Base-by-base conservation (phyloP, 1,284 basidiomycete species). In the Sanghuangporus weigelae region DNA sequence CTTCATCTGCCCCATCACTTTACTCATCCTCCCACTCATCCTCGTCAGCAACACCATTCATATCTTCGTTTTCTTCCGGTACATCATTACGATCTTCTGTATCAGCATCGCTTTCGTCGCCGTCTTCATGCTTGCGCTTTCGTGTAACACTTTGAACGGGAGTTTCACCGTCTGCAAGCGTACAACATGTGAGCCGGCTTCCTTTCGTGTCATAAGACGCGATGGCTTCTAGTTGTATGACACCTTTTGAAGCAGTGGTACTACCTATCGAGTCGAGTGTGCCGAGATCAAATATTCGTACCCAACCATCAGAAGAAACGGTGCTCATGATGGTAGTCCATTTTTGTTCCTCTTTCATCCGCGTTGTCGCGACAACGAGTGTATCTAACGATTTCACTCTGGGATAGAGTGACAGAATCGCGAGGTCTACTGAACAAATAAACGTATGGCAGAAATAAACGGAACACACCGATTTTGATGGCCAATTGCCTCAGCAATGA, bases 231-330 rank as follows among this genome's bases (percentile, higher is more conserved):
- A 92, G 75, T 65, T 83, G 74, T 16, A 73, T 39, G 44, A 72
- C 69, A 64, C 76, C 73, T 58, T 63, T 63, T 51, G 65, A 19
- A 60, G 31, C 21, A 1, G 21, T 36, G 8, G 14, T 68, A 8
- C 16, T 31, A n/a, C 19, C 19, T 26, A 23, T 26, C 57, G 57
- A 66, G 19, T 79, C 77, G 2, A 89, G 70, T 1, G 72, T 69
- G 1, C 81, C 79, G 39, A 95, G 76, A 73, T 96, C 89, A 73
- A 90, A 94, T 12, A 95, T 72, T 69, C 88, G 85, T 68, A 96
- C 86, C 61, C 85, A 84, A 8, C 94, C 94, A 67, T 96, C 94
- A 0, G 93, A 93, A 0, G 93, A 95, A 12, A 85, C 86, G 2
- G 92, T 90, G 63, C 84, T 82, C 11, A 85, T 81, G 21, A 95